These are phyloP conservation scores for Coemansia sp. DNA, from an alignment of 192 early-diverging fungal genomes.

Conservation along the genomic window DNA sequence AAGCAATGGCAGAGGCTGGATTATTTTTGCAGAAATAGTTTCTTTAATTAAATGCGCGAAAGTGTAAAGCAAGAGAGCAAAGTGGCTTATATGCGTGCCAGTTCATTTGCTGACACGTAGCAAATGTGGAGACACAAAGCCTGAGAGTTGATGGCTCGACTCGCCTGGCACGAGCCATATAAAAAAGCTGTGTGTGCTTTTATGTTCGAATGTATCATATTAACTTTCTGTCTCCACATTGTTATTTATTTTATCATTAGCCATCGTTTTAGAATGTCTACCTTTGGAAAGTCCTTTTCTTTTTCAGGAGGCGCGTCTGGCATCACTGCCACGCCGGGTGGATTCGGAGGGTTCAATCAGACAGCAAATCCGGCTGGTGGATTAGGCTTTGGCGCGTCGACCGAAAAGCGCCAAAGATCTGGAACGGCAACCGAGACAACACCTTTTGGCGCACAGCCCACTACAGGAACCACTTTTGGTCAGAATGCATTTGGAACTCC, in stretches of 20 bases:
- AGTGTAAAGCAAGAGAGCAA: not conserved
- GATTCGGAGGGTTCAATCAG: slow-evolving; percentile 35
- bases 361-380: slow-evolving; percentile 6
- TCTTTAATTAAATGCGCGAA: not conserved
- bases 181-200: not conserved
- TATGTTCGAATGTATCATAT: no score
- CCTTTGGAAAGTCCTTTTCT: slow-evolving; percentile 44
- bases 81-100: not conserved
- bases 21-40: not conserved
- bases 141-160: not conserved
- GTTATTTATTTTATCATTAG: not conserved
- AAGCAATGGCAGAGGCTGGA: not conserved
- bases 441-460: slow-evolving; percentile 1
- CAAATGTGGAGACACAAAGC: not conserved
- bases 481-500: slow-evolving; percentile 5
- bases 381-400: slow-evolving; percentile 31
- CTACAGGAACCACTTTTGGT: slow-evolving; percentile 10
- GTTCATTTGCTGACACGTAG: not conserved
- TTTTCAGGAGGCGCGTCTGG: slow-evolving; percentile 34
- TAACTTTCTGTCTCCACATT: not conserved
- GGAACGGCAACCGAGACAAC: slow-evolving; percentile 23
- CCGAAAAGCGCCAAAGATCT: slow-evolving; percentile 41
- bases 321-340: slow-evolving; percentile 8
- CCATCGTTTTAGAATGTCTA: slow-evolving; percentile 19
- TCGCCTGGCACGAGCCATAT: not conserved